Percentiles rank a stretch among this genome's conserved stretches.
Conservation (phyloP, 257 asterid species). For the Nicotiana undulata region DNA sequence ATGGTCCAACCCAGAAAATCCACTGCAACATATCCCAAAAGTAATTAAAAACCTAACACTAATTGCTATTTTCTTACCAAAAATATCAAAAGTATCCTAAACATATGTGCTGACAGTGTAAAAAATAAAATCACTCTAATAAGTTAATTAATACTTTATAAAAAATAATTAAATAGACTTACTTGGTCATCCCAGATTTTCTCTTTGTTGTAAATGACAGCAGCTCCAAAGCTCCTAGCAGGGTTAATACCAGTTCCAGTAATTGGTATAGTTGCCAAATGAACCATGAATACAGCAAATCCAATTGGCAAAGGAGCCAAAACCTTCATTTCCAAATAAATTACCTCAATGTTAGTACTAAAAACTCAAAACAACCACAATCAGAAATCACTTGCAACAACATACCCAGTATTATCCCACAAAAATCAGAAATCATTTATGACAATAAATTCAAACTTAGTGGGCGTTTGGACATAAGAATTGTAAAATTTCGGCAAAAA, state of each 20-base stretch:
- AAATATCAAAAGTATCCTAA: no score
- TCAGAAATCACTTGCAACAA: no score
- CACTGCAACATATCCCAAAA: not conserved
- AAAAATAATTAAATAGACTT: not conserved
- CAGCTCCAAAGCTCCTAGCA: slow-evolving; percentile 4
- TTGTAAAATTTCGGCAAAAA: no score
- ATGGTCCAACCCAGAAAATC: slow-evolving; percentile 10
- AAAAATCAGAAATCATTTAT: no score
- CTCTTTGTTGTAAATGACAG: not conserved
- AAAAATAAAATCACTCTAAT: no score
- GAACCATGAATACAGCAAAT: slow-evolving; percentile 8
- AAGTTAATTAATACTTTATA: not conserved
- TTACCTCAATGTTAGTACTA: no score
- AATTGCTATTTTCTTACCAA: no score
- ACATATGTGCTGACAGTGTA: no score
- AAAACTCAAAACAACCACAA: not conserved
- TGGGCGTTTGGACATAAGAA: no score
- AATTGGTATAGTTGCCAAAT: slow-evolving; percentile 1
- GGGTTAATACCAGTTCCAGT: slow-evolving; percentile 9
- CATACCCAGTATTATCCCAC: no score
- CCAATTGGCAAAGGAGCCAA: slow-evolving; percentile 9
- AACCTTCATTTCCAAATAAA: not conserved
- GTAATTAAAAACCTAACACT: not conserved
- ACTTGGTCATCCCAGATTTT: slow-evolving; percentile 5
- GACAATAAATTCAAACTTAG: not conserved